Percentiles rank a stretch among this genome's conserved stretches.
Conservation (phyloP, 140 eudicot genomes). For the Cichorium intybus region DNA sequence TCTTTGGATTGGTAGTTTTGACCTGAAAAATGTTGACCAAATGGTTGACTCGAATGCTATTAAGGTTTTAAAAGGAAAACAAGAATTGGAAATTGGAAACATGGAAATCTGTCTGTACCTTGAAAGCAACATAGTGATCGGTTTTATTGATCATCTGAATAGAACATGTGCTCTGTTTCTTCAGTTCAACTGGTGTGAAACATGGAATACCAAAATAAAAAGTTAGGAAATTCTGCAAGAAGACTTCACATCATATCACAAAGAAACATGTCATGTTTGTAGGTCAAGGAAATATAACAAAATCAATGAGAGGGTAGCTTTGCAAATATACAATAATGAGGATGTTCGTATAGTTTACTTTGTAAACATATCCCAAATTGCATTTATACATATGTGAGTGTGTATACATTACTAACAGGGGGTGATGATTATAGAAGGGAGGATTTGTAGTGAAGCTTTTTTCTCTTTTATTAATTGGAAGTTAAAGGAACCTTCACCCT, state of each 20-base stretch:
- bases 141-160: slow-evolving; percentile 55
- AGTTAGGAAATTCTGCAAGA: slow-evolving; percentile 9
- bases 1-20: slow-evolving; percentile 91
- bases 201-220: slow-evolving; percentile 10
- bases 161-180: slow-evolving; percentile 67
- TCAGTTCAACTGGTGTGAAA: slow-evolving; percentile 56
- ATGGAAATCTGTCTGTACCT: slow-evolving; percentile 39
- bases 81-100: slow-evolving; percentile 2
- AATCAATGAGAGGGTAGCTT: background rate
- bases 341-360: background rate
- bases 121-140: slow-evolving; percentile 60
- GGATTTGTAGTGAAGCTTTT: background rate
- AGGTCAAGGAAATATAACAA: background rate
- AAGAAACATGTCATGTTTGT: background rate
- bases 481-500: background rate
- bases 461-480: background rate
- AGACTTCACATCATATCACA: slow-evolving; percentile 4
- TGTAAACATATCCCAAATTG: background rate
- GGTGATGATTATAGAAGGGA: background rate
- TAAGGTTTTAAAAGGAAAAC: background rate
- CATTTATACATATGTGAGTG: background rate
- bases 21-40: slow-evolving; percentile 45
- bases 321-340: background rate
- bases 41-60: slow-evolving; percentile 10
- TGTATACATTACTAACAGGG: too few relatives aligned